Base-by-base conservation (phyloP, 208 protist genomes). In the Leishmania major region DNA sequence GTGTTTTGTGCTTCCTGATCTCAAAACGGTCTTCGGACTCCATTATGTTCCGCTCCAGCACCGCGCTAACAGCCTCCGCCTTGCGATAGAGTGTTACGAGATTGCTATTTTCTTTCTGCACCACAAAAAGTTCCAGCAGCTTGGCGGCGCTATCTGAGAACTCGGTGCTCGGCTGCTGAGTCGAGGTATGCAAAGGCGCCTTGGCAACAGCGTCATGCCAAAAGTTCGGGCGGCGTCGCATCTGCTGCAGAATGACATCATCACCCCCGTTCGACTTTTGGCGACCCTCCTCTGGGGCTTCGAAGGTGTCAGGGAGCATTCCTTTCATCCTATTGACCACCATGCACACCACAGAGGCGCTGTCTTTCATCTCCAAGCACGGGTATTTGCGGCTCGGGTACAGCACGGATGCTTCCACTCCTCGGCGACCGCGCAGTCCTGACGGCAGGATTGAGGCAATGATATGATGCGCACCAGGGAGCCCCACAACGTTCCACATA, bases 21-120 rank as follows among this genome's bases (percentile, higher is more conserved):
- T 90, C 83, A 72, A 93, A 96, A 17, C 85, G 87, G 70, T 97
- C 95, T 77, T 97, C 93, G 19, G 75, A 75, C 64, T 91, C 86
- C 93, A 97, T 96, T 47, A 78, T 88, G 47, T 83, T 79, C 10
- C 88, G 83, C 86, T 97, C 93, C 13, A 96, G 84, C 67, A 84
- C 88, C 4, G 86, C 92, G 35, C 79, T 84, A 8, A 82, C 80
- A 28, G 74, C 71, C 64, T 92, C 86, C 25, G 86, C 75, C 49
- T 90, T 90, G 8, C 84, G 78, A 72, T 90, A 93, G 10, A 94
- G 80, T 0, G 78, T 73, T 45, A 88, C 86, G 43, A 96, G 66
- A 66, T 90, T 91, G 57, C 89, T 81, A 47, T 85, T 80, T 43
- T 96, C 92, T 3, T 90, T 79, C 55, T 92, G 86, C 60, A 95